These are phyloP conservation scores for Paecilomyces sp. DNA, from an alignment of 2,329 filamentous ascomycete species.

Conservation along the genomic window DNA sequence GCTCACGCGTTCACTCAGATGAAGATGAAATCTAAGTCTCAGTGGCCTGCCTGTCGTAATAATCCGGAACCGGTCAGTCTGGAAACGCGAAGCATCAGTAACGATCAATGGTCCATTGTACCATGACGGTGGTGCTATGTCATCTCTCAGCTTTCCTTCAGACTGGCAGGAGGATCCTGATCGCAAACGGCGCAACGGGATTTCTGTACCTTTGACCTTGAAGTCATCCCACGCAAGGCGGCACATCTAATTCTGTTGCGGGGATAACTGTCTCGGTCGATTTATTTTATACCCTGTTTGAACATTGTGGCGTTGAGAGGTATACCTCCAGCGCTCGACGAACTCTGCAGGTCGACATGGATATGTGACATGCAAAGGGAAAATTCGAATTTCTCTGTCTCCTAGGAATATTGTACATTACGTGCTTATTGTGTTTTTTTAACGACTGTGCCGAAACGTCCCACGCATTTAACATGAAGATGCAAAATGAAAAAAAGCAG, in stretches of 20 bases:
- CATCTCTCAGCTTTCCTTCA: neutral
- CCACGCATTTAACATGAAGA: neutral
- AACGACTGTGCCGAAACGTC: neutral
- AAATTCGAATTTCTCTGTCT: neutral
- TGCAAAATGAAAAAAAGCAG: neutral
- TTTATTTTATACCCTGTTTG: neutral
- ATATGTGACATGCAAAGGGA: neutral
- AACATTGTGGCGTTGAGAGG: neutral
- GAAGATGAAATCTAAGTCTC: neutral
- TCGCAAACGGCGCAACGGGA: neutral
- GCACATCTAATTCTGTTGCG: neutral
- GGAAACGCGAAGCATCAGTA: neutral
- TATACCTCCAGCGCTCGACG: neutral
- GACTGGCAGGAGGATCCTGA: neutral
- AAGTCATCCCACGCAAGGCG: neutral
- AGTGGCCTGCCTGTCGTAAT: neutral
- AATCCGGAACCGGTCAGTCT: neutral
- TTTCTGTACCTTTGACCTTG: neutral
- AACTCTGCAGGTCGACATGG: neutral
- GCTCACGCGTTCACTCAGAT: neutral
- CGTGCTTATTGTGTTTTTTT: neutral
- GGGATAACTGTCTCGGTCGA: neutral
- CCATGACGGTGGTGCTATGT: neutral
- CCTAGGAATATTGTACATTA: neutral
- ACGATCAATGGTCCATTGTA: neutral